phyloP scores from a whole-genome alignment of 2,329 filamentous ascomycete species.

The Cytospora paraplurivora region DNA sequence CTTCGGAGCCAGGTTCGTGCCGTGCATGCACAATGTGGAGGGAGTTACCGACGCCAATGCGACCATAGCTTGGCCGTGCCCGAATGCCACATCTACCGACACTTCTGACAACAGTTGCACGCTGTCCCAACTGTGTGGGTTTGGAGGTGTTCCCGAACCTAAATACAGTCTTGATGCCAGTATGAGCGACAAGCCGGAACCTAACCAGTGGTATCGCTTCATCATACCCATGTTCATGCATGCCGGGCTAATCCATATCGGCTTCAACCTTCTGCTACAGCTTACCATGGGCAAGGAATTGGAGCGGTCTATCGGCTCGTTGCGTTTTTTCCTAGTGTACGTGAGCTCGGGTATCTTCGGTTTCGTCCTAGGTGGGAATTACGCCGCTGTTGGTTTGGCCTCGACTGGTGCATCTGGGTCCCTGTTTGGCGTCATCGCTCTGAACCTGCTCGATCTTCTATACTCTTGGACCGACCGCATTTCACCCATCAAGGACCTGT shows the following conservation, averaged over 20 bases:
- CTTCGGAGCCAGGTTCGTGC: conserved; percentile 90
- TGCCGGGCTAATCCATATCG: conserved; percentile 90
- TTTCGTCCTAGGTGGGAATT: conserved; percentile 93
- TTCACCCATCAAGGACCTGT: conserved; percentile 78
- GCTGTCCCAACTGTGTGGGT: conserved; percentile 81
- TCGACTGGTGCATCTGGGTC: conserved; percentile 89
- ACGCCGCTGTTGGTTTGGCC: conserved; percentile 76
- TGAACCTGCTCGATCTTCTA: conserved; percentile 84
- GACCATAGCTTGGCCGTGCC: conserved; percentile 72
- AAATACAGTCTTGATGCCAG: conserved; percentile 51
- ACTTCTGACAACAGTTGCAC: conserved; percentile 59
- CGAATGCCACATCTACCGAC: conserved; percentile 69
- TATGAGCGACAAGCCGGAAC: conserved; percentile 57
- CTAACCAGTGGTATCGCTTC: conserved; percentile 97
- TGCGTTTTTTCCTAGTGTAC: conserved; percentile 89
- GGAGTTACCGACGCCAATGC: conserved; percentile 58
- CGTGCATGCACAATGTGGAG: conserved; percentile 88
- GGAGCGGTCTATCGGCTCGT: conserved; percentile 83
- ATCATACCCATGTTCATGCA: conserved; percentile 96
- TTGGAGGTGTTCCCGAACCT: conserved; percentile 73
- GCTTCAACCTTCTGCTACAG: conserved; percentile 92
- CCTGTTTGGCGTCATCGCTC: conserved; percentile 87
- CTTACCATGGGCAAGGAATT: conserved; percentile 89
- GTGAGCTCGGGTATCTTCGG: conserved; percentile 91
- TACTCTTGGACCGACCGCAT: conserved; percentile 87